Conservation (phyloP, 805 yeast genomes). For the Saccharomyces kudriavzevii region DNA sequence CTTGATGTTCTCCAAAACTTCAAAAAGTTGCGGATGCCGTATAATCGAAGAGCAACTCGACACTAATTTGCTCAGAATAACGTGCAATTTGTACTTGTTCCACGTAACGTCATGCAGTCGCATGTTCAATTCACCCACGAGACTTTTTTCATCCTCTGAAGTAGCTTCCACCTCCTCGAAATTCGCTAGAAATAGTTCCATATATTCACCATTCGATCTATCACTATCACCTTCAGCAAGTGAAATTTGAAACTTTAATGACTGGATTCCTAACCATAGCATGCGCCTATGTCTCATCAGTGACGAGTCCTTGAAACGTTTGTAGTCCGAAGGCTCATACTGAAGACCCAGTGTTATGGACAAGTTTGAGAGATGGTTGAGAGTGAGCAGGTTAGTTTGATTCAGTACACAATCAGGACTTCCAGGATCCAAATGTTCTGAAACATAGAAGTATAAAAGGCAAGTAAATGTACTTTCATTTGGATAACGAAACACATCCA, state of each 20-base stretch:
- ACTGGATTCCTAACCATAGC: slow-evolving; percentile 18
- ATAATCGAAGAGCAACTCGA: slow-evolving; percentile 1
- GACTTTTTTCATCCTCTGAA: background rate
- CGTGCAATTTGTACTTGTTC: slow-evolving; percentile 14
- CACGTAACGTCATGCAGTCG: slow-evolving; percentile 7
- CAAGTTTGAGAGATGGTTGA: slow-evolving; percentile 6
- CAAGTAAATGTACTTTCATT: slow-evolving; percentile 12
- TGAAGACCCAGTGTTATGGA: slow-evolving; percentile 10
- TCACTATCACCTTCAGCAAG: slow-evolving; percentile 7
- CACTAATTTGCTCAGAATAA: slow-evolving; percentile 7
- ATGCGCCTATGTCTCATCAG: slow-evolving; percentile 7
- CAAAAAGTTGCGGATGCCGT: slow-evolving; percentile 4
- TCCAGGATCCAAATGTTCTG: slow-evolving; percentile 10
- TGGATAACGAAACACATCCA: slow-evolving; percentile 11
- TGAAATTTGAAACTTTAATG: slow-evolving; percentile 7
- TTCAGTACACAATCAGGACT: slow-evolving; percentile 4
- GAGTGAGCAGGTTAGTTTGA: slow-evolving; percentile 6
- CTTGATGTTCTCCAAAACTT: slow-evolving; percentile 7
- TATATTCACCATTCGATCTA: slow-evolving; percentile 2
- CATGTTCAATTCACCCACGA: slow-evolving; percentile 3
- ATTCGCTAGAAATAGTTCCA: slow-evolving; percentile 4
- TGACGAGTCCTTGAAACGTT: slow-evolving; percentile 2
- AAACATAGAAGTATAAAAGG: slow-evolving; percentile 8
- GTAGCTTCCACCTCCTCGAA: background rate
- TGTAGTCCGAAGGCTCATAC: slow-evolving; percentile 8